These are phyloP conservation scores for Aspergillus niger DNA, from an alignment of 2,329 filamentous ascomycete genomes.

Conservation along the genomic window DNA sequence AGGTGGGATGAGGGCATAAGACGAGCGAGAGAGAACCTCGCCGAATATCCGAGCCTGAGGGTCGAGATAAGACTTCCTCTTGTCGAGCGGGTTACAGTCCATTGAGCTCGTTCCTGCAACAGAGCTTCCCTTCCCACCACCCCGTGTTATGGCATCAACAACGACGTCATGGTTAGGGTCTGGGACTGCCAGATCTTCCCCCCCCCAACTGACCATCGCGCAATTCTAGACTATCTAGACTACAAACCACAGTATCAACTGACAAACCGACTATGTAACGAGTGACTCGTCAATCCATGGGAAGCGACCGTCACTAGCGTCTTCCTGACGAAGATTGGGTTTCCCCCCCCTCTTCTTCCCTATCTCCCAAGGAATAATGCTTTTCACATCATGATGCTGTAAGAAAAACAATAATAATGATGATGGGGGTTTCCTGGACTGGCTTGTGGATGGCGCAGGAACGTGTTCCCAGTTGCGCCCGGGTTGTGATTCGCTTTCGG, in stretches of 20 bases:
- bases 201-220: background rate
- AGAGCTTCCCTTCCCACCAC: background rate
- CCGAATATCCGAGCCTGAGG: background rate
- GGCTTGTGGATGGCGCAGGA: background rate
- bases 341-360: background rate
- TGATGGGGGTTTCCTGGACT: background rate
- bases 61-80: background rate
- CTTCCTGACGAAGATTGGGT: background rate
- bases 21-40: background rate
- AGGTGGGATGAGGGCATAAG: background rate
- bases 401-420: background rate
- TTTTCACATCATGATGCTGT: constrained; percentile 1
- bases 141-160: background rate
- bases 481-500: constrained; percentile 12
- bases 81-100: background rate
- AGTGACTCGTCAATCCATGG: background rate
- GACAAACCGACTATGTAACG: background rate
- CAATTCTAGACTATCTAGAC: no score
- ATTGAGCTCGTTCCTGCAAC: background rate
- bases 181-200: background rate
- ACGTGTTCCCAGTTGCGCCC: background rate
- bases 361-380: background rate
- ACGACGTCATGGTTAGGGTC: constrained; percentile 9
- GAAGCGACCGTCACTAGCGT: background rate
- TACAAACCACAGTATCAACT: background rate